phyloP scores from a whole-genome alignment of 177 flowering plant species.

The Tripterygium wilfordii region DNA sequence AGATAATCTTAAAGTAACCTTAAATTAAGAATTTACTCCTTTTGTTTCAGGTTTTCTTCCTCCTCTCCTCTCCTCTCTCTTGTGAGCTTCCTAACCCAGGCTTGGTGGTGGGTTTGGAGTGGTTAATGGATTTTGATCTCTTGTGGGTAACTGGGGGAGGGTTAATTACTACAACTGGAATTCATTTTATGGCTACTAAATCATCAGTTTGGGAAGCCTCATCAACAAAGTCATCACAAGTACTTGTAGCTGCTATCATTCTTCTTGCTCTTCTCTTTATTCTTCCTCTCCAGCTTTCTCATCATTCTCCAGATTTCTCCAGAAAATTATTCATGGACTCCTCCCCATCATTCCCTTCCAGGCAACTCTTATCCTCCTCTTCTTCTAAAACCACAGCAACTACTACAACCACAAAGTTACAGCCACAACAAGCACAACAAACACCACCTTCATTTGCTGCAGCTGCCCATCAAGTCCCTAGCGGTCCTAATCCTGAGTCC shows the following conservation, averaged over 20 bases:
- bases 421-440: neutral
- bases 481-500: conserved; percentile 44
- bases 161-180: neutral
- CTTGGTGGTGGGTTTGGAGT: conserved; percentile 3
- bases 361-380: conserved; percentile 1
- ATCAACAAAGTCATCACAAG: conserved; percentile 1
- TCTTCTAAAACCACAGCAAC: neutral
- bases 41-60: neutral
- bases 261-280: conserved; percentile 7
- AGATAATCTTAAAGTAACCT: neutral
- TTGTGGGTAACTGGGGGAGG: conserved; percentile 25
- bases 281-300: conserved; percentile 14
- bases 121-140: conserved; percentile 43
- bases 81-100: neutral
- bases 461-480: conserved; percentile 37
- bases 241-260: conserved; percentile 4
- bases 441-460: neutral
- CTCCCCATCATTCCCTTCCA: neutral
- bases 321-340: neutral
- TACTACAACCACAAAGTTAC: neutral
- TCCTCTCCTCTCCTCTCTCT: neutral
- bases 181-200: conserved; percentile 19
- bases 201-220: neutral
- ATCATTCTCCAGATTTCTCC: conserved; percentile 4
- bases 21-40: neutral